A percentile compares a stretch with the other conserved stretches of the same genome.
These are phyloP conservation scores for Lyophyllum atratum DNA, from an alignment of 768 basidiomycete genomes.

Conservation along the genomic window DNA sequence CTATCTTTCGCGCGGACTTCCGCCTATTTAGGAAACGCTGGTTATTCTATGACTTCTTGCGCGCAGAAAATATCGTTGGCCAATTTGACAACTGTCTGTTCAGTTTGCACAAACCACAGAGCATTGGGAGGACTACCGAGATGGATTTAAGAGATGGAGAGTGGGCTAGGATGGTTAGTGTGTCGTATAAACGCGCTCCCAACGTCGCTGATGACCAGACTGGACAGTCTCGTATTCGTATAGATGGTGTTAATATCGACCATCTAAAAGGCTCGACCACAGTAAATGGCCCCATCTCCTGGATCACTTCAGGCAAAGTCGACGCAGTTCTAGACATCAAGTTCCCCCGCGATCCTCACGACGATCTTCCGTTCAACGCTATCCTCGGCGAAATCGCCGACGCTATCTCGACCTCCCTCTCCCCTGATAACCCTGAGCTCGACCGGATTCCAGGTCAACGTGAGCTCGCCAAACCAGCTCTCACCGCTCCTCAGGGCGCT, in stretches of 20 bases:
- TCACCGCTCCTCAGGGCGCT: constrained; percentile 66
- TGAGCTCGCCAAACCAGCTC: constrained; percentile 82
- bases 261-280: constrained; percentile 87
- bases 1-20: constrained; percentile 92
- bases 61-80: constrained; percentile 94
- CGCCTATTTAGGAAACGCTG: constrained; percentile 85
- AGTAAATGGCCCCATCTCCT: constrained; percentile 87
- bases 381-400: constrained; percentile 91
- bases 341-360: constrained; percentile 81
- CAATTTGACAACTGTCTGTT: constrained; percentile 98
- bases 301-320: constrained; percentile 96
- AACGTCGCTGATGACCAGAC: background rate
- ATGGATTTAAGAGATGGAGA: constrained; percentile 81
- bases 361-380: constrained; percentile 71
- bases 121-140: constrained; percentile 87
- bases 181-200: background rate
- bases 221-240: constrained; percentile 85
- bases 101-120: constrained; percentile 94
- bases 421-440: constrained; percentile 37
- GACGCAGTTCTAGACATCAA: constrained; percentile 98
- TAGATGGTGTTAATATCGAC: constrained; percentile 96
- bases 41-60: constrained; percentile 93
- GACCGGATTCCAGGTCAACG: constrained; percentile 82
- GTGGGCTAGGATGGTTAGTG: constrained; percentile 86
- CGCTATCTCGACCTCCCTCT: constrained; percentile 72